These are phyloP conservation scores for Teratosphaeria pseudoeucalypti DNA, from an alignment of 2,329 filamentous ascomycete genomes.

Conservation along the genomic window DNA sequence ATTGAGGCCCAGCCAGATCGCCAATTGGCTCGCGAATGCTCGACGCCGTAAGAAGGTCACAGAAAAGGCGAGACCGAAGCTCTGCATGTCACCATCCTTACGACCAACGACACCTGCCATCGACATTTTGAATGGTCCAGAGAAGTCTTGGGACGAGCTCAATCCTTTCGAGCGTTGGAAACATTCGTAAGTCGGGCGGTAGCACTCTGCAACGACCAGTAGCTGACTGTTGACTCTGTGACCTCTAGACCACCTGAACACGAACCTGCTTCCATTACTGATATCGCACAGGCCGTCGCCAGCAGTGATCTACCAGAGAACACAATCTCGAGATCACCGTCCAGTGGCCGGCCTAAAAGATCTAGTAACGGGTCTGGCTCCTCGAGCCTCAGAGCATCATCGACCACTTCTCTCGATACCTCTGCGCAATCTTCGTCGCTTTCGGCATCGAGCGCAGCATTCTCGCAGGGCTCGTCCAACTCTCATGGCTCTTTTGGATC, in stretches of 20 bases:
- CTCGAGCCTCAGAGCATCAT: slow-evolving; percentile 37
- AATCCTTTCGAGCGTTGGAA: slow-evolving; percentile 61
- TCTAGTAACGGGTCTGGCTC: slow-evolving; percentile 42
- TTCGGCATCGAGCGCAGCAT: slow-evolving; percentile 36
- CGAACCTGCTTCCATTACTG: slow-evolving; percentile 54
- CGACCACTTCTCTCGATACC: slow-evolving; percentile 39
- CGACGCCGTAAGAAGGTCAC: slow-evolving; percentile 66
- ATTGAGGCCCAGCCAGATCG: slow-evolving; percentile 72
- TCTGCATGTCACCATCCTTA: slow-evolving; percentile 51
- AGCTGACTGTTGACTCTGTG: background rate
- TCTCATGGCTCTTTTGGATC: slow-evolving; percentile 48
- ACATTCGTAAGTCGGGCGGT: slow-evolving; percentile 22
- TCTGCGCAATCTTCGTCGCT: slow-evolving; percentile 14
- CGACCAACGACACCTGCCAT: slow-evolving; percentile 54
- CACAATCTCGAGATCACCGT: slow-evolving; percentile 18
- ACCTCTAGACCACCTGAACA: slow-evolving; percentile 51
- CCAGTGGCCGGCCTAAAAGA: slow-evolving; percentile 35
- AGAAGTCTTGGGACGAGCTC: slow-evolving; percentile 37
- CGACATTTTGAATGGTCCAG: slow-evolving; percentile 56
- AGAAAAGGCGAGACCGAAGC: slow-evolving; percentile 42
- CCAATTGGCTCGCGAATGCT: slow-evolving; percentile 87
- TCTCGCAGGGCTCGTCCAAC: slow-evolving; percentile 46
- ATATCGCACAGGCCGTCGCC: slow-evolving; percentile 52
- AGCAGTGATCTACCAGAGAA: slow-evolving; percentile 20
- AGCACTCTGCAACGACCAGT: background rate